phyloP scores from a whole-genome alignment of 2,329 filamentous ascomycete genomes.

The Penicillium sp. region DNA sequence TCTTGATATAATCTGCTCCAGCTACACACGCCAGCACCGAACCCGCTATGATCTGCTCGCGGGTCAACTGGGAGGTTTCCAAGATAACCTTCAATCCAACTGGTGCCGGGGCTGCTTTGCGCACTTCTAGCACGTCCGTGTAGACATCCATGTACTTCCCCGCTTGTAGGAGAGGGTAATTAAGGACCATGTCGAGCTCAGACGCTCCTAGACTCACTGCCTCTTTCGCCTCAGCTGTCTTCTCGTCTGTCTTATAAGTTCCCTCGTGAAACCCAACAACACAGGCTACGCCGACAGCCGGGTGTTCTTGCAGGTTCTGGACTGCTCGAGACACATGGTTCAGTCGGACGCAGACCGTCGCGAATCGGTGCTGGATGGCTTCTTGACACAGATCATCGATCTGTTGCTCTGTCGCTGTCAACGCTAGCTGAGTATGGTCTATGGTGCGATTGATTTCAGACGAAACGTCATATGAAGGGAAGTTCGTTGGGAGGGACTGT shows the following conservation, averaged over 20 bases:
- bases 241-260: conserved; percentile 44
- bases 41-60: conserved; percentile 47
- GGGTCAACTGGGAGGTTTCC: conserved; percentile 52
- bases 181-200: conserved; percentile 54
- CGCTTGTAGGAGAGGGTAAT: conserved; percentile 42
- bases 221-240: conserved; percentile 43
- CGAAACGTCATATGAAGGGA: no score
- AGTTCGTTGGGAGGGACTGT: conserved; percentile 19
- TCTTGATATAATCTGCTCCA: conserved; percentile 53
- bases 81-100: conserved; percentile 50
- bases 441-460: conserved; percentile 32
- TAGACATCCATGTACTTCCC: conserved; percentile 44
- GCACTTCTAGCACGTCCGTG: conserved; percentile 46
- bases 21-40: conserved; percentile 46
- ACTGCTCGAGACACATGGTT: conserved; percentile 45
- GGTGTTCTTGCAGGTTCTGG: no score
- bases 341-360: conserved; percentile 51
- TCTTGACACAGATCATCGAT: conserved; percentile 50
- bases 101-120: conserved; percentile 39
- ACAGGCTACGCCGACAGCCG: conserved; percentile 47
- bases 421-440: conserved; percentile 38
- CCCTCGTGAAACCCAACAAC: conserved; percentile 56
- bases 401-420: conserved; percentile 39
- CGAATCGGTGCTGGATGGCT: conserved; percentile 38
- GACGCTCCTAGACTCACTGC: conserved; percentile 46